Evolutionary conservation across 202 grass and related monocot genomes (phyloP), one percentile per base, ranked within the genome.

Genomic region (Alloteropsis angusta): DNA sequence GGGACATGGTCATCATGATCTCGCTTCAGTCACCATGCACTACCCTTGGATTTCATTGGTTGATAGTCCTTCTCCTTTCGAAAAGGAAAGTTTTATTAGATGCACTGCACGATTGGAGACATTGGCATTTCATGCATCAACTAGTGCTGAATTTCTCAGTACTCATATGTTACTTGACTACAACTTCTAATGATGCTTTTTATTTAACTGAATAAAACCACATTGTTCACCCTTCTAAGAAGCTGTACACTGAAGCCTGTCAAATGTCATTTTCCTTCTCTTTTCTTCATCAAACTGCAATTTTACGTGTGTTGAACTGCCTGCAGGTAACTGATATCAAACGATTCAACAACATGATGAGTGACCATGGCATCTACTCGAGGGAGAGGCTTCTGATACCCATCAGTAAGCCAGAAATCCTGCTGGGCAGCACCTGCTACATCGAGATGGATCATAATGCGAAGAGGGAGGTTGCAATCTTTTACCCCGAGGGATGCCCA

Each of bases 301-400:
- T 30, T 57, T 39, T 36, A 74, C 42, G 13, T 0, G 7, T 18
- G 7, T 60, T n/a, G 35, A 76, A 58, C 65, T 45, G 49, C 35
- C 52, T 64, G 28, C 82, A 94, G 95, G 87, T 98, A 19, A 89
- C 90, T 0, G 91, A 92, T 68, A 86, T 98, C 79, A 98, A 90
- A 70, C 76, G 92, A 15, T 90, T 98, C 78, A 94, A 98, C 70
- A 94, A 98, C 60, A 94, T 98, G 95, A 98, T 98, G 87, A 98
- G 95, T 17, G 95, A 98, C 57, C 95, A 98, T 52, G 95, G 95
- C 39, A 94, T 98, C 74, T 90, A 98, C 84, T 93, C 92, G 0
- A 93, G 95, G 46, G 87, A 98, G 74, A 93, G 92, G 52, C 92
- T 98, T 82, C 71, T 98, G 23, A 89, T 98, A 62, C 92, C 91